Evolutionary conservation across 225 moss, liverwort and hornwort genomes (phyloP), one percentile per base, ranked within the genome.

Genomic region (Asterella californica): DNA sequence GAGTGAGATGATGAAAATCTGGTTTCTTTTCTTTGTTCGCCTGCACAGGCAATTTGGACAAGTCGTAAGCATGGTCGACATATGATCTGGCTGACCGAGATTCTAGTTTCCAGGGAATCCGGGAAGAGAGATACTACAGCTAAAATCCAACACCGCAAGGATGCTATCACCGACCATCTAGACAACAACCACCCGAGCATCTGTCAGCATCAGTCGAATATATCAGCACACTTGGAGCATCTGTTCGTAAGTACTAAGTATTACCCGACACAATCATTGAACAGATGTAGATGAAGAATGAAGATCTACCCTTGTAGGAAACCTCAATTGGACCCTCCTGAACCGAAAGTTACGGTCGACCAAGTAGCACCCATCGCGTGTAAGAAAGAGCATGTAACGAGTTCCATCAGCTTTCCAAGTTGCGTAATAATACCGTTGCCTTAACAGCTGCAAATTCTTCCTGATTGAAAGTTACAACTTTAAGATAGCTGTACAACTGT

Each of bases 351-450:
- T 97, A 78, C 97, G 93, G 77, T 97, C 97, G 79, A 97, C 94
- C 89, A 97, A 69, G 80, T 91, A 94, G 38, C 93, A 93, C 49
- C 97, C 97, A 74, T 91, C 88, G 79, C 93, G 91, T 68, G 88
- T 83, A 49, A 97, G 84, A 76, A 97, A 83, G 90, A 97, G 87
- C 97, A 97, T 97, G 77, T 97, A 97, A 33, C 94, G 97, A 76
- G 97, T 97, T 83, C 97, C 97, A 87, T 97, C 97, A 52, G 97
- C 97, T 84, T 97, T 97, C 97, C 97, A 97, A 42, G 97, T 97
- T 74, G 92, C 94, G 82, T 94, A 97, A 82, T 94, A 97, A 80
- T 91, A 92, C 64, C 92, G 90, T 73, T 93, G 94, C 72, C 92
- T 89, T 67, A 97, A 76, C 76, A 97, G 84, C 88, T 93, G 92